These are phyloP conservation scores for Macrolepiota fuliginosa DNA, from an alignment of 768 basidiomycete species.

Conservation along the genomic window DNA sequence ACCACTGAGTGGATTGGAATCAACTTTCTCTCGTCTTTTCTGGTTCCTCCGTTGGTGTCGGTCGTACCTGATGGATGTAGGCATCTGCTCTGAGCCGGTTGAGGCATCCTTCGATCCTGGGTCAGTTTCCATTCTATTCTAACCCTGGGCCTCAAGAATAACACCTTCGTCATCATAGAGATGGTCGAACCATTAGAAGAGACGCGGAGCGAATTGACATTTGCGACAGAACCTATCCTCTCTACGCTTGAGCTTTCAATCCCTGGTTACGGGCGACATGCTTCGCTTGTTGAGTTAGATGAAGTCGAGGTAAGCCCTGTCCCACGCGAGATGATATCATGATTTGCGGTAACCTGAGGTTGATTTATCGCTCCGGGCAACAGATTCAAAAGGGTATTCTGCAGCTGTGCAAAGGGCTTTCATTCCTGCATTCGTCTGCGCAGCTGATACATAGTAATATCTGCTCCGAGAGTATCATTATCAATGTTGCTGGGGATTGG, in stretches of 20 bases:
- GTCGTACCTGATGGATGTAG: slow-evolving; percentile 35
- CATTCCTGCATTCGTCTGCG: slow-evolving; percentile 90
- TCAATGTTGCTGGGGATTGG: slow-evolving; percentile 96
- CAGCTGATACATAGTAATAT: slow-evolving; percentile 92
- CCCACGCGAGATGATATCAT: not conserved
- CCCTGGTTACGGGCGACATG: slow-evolving; percentile 53
- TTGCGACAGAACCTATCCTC: slow-evolving; percentile 89
- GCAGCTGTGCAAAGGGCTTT: slow-evolving; percentile 86
- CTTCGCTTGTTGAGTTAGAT: slow-evolving; percentile 78
- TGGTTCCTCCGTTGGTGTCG: not conserved
- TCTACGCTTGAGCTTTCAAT: slow-evolving; percentile 81
- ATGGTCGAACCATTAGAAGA: slow-evolving; percentile 98
- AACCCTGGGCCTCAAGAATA: not conserved
- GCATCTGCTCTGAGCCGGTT: slow-evolving; percentile 80
- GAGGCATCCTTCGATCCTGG: slow-evolving; percentile 91
- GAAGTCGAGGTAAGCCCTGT: slow-evolving; percentile 76
- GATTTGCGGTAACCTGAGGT: slow-evolving; percentile 7
- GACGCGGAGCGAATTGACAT: slow-evolving; percentile 82
- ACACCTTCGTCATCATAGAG: slow-evolving; percentile 44
- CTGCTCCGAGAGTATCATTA: slow-evolving; percentile 80
- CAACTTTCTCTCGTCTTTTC: slow-evolving; percentile 9
- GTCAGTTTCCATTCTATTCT: slow-evolving; percentile 32
- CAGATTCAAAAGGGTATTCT: slow-evolving; percentile 96
- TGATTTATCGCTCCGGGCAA: not conserved
- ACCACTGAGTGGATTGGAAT: slow-evolving; percentile 1